These are phyloP conservation scores for Phytophthora litchii DNA, from an alignment of 352 stramenopile species.

Conservation along the genomic window DNA sequence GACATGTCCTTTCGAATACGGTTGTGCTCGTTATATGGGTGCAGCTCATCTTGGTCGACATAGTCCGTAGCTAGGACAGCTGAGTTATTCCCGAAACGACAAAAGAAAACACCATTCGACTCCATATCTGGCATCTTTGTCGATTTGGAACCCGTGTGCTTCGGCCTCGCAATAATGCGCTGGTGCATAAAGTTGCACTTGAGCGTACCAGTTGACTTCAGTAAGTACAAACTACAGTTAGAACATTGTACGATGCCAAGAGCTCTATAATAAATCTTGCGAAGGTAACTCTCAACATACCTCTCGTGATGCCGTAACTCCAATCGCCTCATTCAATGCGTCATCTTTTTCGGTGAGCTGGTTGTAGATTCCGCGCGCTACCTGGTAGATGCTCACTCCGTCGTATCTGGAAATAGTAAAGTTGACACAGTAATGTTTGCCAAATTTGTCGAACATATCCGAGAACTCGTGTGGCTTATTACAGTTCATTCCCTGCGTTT, in stretches of 20 bases:
- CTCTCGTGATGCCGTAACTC: conserved; percentile 56
- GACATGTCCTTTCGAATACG: conserved; percentile 73
- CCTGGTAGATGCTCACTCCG: conserved; percentile 55
- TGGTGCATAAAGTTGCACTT: conserved; percentile 81
- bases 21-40: conserved; percentile 60
- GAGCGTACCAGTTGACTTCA: conserved; percentile 67
- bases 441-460: conserved; percentile 79
- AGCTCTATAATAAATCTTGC: not conserved
- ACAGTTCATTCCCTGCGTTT: conserved; percentile 52
- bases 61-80: conserved; percentile 69
- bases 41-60: conserved; percentile 71
- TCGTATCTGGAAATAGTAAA: conserved; percentile 78
- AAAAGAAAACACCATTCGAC: conserved; percentile 71
- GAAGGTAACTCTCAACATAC: conserved; percentile 10
- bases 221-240: not conserved
- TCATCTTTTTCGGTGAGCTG: conserved; percentile 69
- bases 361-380: conserved; percentile 68
- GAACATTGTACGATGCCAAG: not conserved
- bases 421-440: conserved; percentile 76
- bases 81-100: conserved; percentile 55
- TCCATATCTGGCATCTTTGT: conserved; percentile 64
- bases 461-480: conserved; percentile 62
- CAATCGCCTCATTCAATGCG: conserved; percentile 52
- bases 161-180: conserved; percentile 65
- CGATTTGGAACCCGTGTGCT: conserved; percentile 39